Evolutionary conservation across 2,329 filamentous ascomycete species (phyloP), one percentile per base, ranked within the genome.

Genomic region (Botrytis byssoidea): DNA sequence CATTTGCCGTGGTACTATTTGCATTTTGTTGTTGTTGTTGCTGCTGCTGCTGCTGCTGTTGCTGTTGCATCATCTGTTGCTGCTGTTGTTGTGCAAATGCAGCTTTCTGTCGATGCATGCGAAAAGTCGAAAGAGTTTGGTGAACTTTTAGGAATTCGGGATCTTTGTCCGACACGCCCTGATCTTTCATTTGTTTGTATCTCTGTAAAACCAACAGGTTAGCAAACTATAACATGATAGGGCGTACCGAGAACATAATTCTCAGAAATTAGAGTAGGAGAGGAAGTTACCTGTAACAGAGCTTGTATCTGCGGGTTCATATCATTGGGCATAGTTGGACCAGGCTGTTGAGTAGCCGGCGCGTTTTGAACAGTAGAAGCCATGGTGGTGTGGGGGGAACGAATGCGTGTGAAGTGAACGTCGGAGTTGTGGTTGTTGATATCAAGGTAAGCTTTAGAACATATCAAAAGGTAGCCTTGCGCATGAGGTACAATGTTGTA

Each of bases 121-220:
- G 92, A 72, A 97, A 88, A 78, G 87, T 90, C 55, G 88, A 83
- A 75, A 98, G 87, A 75, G 97, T 90, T 75, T 92, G 90, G 71
- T 93, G 91, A 46, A 91, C 89, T 83, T 96, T 97, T 79, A 95
- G 88, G 80, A 92, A 95, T 82, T 98, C 95, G 64, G 95, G 95
- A 80, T 98, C 94, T 73, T 88, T 92, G 73, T 90, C 88, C 59
- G 93, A 89, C 37, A 97, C 91, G 78, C 95, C 95, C 79, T 91
- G 88, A 73, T 93, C 89, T 83, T 95, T 96, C 92, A 98, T 94
- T 82, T 93, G 90, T 81, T 93, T 92, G 77, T 93, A 96, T 88
- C 93, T 94, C 95, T 98, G 79, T 65, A 55, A 72, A 67, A 81
- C 63, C 57, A n/a, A 66, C 32, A 46, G 20, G 66, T 75, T 67